These are phyloP conservation scores for Eimeria brunetti DNA, from an alignment of 169 alveolate genomes.

Conservation along the genomic window DNA sequence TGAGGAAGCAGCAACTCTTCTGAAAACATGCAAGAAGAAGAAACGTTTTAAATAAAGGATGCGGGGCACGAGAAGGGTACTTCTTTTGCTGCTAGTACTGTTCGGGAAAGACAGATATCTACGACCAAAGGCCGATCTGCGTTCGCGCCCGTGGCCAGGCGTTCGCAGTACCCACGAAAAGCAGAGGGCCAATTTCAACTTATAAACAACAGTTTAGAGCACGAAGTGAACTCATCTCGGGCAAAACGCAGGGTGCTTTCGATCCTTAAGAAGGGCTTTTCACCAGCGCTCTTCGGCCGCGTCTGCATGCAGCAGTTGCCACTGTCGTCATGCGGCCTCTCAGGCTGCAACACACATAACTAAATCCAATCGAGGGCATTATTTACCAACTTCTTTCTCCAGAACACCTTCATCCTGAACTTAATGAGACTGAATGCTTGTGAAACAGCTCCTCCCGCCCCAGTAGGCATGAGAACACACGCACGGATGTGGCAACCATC, in stretches of 20 bases:
- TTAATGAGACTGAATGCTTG: background rate
- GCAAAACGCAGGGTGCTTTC: conserved; percentile 40
- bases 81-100: conserved; percentile 18
- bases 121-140: conserved; percentile 55
- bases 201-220: conserved; percentile 6
- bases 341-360: background rate
- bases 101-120: conserved; percentile 55
- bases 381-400: background rate
- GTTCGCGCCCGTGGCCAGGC: conserved; percentile 41
- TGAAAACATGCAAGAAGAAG: conserved; percentile 12
- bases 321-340: conserved; percentile 2
- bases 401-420: background rate
- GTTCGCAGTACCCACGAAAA: conserved; percentile 40
- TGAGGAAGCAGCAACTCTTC: background rate
- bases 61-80: conserved; percentile 65
- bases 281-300: conserved; percentile 57
- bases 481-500: background rate
- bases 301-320: conserved; percentile 50
- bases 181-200: conserved; percentile 48
- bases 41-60: conserved; percentile 3
- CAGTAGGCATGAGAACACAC: background rate
- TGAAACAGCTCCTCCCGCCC: background rate
- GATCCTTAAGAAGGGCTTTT: conserved; percentile 7
- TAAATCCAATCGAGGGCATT: background rate
- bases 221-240: conserved; percentile 10